Conservation (phyloP, 208 protist species). For the Leptomonas pyrrhocoris region DNA sequence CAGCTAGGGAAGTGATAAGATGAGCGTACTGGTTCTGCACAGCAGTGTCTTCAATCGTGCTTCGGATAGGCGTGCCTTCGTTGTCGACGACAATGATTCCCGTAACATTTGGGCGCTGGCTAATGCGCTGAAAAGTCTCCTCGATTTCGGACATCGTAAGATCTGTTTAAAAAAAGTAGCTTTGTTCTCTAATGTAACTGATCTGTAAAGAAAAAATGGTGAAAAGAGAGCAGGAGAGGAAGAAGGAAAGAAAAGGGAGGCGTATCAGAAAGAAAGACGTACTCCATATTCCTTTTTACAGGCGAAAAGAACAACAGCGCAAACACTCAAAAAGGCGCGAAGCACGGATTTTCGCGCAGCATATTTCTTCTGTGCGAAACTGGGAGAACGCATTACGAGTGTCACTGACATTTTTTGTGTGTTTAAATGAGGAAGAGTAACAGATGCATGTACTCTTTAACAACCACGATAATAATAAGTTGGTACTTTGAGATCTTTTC, state of each 20-base stretch:
- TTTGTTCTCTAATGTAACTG: background rate
- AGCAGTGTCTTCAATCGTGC: constrained; percentile 90
- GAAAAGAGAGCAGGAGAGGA: constrained; percentile 1
- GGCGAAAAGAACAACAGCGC: constrained; percentile 9
- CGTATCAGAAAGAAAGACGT: no score
- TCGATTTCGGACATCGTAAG: constrained; percentile 88
- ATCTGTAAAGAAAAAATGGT: constrained; percentile 9
- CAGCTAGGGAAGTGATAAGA: constrained; percentile 91
- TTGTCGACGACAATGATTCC: constrained; percentile 95
- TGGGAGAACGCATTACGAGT: no score
- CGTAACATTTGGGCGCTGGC: constrained; percentile 93
- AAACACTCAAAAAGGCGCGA: no score
- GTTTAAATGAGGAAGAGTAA: no score
- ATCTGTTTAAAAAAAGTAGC: background rate
- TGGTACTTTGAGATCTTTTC: no score
- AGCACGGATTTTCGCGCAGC: no score
- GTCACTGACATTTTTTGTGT: no score
- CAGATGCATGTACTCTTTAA: no score
- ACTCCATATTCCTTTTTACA: no score
- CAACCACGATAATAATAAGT: no score
- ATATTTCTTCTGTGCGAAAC: no score
- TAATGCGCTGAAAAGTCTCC: constrained; percentile 96
- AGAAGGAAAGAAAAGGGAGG: constrained; percentile 20
- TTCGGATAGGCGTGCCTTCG: constrained; percentile 91
- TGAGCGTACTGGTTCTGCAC: constrained; percentile 94